These are phyloP conservation scores for Neurospora sublineolata DNA, from an alignment of 495 filamentous ascomycete species.

Conservation along the genomic window DNA sequence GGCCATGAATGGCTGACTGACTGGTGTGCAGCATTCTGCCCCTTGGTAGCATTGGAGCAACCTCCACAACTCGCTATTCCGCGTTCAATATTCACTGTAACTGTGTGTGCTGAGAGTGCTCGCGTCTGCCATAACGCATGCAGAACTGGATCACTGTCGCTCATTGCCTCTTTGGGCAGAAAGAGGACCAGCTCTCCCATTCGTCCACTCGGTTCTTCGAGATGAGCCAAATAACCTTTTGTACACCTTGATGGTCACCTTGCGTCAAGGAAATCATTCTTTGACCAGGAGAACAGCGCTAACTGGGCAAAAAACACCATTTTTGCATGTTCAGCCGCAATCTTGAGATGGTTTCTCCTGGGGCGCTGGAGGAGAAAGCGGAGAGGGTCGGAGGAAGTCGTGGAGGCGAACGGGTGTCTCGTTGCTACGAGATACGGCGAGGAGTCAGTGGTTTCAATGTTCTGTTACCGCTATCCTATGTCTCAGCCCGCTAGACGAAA, in stretches of 20 bases:
- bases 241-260: background rate
- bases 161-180: conserved; percentile 9
- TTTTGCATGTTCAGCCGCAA: background rate
- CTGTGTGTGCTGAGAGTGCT: background rate
- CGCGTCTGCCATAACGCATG: conserved; percentile 1
- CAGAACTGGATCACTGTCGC: conserved; percentile 9
- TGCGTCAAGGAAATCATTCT: background rate
- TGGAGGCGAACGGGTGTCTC: background rate
- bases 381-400: background rate
- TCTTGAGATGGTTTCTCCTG: background rate
- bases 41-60: background rate
- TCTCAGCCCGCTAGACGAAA: background rate
- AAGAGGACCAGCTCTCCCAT: background rate
- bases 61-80: conserved; percentile 3
- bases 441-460: background rate
- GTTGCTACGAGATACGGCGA: background rate
- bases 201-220: background rate
- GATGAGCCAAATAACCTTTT: background rate
- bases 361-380: background rate
- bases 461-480: background rate
- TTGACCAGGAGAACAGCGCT: background rate
- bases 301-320: background rate
- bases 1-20: background rate
- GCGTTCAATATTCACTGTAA: background rate
- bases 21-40: background rate